Conservation (phyloP, 208 protist genomes). For the Leishmania gerbilli region DNA sequence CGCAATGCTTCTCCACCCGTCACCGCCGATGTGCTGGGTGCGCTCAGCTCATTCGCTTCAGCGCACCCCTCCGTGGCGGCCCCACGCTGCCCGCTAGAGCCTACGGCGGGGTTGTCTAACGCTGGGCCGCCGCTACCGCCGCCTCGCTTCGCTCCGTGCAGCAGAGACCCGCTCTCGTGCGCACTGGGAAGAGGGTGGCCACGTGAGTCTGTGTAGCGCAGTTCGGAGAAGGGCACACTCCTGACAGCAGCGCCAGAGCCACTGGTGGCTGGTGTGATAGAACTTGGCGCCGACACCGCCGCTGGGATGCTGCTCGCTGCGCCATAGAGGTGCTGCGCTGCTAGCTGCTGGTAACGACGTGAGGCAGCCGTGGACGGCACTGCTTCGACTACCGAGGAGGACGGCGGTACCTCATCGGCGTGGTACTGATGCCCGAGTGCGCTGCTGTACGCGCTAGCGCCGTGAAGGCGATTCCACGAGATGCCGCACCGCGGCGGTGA, state of each 20-base stretch:
- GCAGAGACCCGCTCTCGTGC: background rate
- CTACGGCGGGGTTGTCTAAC: background rate
- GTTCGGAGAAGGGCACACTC: background rate
- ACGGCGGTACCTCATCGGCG: slow-evolving; percentile 9
- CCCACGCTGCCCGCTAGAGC: background rate
- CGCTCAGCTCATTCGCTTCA: background rate
- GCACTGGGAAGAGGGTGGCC: background rate
- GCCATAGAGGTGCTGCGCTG: slow-evolving; percentile 25
- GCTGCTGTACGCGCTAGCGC: background rate
- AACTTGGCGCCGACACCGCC: background rate
- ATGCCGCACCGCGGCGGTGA: slow-evolving; percentile 13
- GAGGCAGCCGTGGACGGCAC: background rate
- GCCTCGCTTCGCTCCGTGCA: background rate
- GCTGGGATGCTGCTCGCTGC: background rate
- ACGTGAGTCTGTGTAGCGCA: slow-evolving; percentile 1
- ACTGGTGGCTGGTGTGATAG: too few relatives aligned
- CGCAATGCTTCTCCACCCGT: background rate
- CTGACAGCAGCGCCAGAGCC: background rate
- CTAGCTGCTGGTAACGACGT: slow-evolving; percentile 14
- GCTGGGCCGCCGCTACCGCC: background rate
- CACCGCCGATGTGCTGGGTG: background rate
- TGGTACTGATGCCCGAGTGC: slow-evolving; percentile 13
- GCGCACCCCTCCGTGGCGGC: background rate
- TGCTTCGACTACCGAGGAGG: background rate
- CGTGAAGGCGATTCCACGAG: slow-evolving; percentile 20